phyloP scores from a whole-genome alignment of 495 filamentous ascomycete species.

The Aspergillus indologenus region DNA sequence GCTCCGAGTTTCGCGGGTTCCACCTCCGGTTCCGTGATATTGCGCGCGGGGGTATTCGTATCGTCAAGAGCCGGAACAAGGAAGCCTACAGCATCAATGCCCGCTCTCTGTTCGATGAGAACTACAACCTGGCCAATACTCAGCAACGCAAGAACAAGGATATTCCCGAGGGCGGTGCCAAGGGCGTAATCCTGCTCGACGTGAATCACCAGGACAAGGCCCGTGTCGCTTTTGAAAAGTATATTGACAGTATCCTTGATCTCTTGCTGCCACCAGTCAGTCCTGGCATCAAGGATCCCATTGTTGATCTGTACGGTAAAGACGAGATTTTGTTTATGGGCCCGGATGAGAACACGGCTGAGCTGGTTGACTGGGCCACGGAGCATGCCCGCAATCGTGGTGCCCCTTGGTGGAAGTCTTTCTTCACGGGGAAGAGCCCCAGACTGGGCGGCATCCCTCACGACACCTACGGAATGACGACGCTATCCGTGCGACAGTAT shows the following conservation, averaged over 20 bases:
- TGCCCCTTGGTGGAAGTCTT: constrained; percentile 99
- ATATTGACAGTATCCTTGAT: constrained; percentile 97
- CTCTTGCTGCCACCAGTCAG: constrained; percentile 83
- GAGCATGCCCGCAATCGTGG: constrained; percentile 85
- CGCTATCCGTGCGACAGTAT: constrained; percentile 91
- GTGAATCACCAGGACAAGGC: constrained; percentile 90
- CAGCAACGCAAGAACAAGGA: constrained; percentile 99
- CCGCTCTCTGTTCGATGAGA: constrained; percentile 93
- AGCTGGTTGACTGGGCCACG: constrained; percentile 96
- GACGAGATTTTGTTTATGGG: constrained; percentile 98
- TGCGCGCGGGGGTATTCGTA: constrained; percentile 93
- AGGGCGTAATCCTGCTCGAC: constrained; percentile 95
- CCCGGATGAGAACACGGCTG: constrained; percentile 97
- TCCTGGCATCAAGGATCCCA: constrained; percentile 97
- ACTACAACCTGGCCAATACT: constrained; percentile 96
- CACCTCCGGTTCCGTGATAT: constrained; percentile 98
- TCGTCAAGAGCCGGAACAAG: constrained; percentile 93
- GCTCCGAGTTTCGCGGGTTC: constrained; percentile 94
- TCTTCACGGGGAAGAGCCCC: constrained; percentile 98
- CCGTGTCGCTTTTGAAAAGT: constrained; percentile 93
- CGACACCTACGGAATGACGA: constrained; percentile 96
- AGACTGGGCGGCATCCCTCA: constrained; percentile 95
- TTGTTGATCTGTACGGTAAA: constrained; percentile 90
- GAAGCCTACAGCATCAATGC: constrained; percentile 97
- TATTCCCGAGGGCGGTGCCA: constrained; percentile 97